These are phyloP conservation scores for Emydomyces testavorans DNA, from an alignment of 2,329 filamentous ascomycete genomes.

Conservation along the genomic window DNA sequence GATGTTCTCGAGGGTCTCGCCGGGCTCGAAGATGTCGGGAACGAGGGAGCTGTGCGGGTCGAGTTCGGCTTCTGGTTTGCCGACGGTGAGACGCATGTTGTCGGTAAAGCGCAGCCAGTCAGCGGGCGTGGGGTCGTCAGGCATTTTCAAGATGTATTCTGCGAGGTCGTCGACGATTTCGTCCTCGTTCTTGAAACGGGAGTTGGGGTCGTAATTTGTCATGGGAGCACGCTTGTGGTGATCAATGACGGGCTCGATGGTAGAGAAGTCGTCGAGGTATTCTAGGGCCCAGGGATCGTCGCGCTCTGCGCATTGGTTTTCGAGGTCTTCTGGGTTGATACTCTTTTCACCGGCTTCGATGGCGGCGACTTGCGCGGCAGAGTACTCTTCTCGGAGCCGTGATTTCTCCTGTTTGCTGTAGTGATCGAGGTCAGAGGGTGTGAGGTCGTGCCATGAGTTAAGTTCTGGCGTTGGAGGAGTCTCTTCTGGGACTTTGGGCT, in stretches of 20 bases:
- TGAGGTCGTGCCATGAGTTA: conserved; percentile 16
- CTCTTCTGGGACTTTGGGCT: conserved; percentile 23
- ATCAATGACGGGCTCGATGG: conserved; percentile 67
- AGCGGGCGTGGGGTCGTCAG: conserved; percentile 38
- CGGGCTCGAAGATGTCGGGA: conserved; percentile 41
- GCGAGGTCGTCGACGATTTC: conserved; percentile 52
- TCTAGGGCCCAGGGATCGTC: conserved; percentile 59
- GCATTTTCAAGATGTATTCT: conserved; percentile 33
- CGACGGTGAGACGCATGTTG: conserved; percentile 40
- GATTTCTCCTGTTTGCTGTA: conserved; percentile 58
- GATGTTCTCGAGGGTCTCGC: conserved; percentile 24
- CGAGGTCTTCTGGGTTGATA: conserved; percentile 62
- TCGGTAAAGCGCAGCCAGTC: conserved; percentile 36
- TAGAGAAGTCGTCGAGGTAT: conserved; percentile 74
- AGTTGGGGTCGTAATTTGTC: conserved; percentile 44
- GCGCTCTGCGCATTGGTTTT: conserved; percentile 59
- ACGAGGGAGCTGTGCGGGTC: conserved; percentile 40
- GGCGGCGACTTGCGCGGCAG: conserved; percentile 66
- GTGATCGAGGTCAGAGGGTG: conserved; percentile 35
- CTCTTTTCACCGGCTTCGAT: conserved; percentile 69
- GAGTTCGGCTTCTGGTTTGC: conserved; percentile 40
- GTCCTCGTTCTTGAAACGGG: conserved; percentile 50
- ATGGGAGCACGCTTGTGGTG: conserved; percentile 45
- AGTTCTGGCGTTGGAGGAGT: conserved; percentile 29
- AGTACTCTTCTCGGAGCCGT: conserved; percentile 56